phyloP scores from a whole-genome alignment of 495 filamentous ascomycete species.

The Neurospora sp. region DNA sequence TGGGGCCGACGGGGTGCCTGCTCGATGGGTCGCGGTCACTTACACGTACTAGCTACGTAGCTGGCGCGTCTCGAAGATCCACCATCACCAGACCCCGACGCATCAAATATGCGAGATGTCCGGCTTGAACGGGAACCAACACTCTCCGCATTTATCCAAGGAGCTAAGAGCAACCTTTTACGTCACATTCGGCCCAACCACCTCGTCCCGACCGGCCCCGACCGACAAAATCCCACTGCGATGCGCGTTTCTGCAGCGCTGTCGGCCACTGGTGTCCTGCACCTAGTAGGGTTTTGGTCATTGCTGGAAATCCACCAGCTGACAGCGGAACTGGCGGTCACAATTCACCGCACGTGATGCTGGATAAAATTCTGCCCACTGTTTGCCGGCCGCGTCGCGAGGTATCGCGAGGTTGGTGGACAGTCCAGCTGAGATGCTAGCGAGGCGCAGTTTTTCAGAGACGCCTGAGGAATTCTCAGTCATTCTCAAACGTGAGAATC shows the following conservation, averaged over 20 bases:
- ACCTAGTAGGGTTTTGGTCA: not conserved
- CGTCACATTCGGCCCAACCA: not conserved
- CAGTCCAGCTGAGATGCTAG: not conserved
- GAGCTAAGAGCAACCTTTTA: not conserved
- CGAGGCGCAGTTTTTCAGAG: not conserved
- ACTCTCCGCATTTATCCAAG: not conserved
- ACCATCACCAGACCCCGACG: not conserved
- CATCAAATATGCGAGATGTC: not conserved
- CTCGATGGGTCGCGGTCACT: conserved; percentile 36
- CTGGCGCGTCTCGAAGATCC: not conserved
- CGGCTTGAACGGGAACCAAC: not conserved
- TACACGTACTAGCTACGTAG: not conserved
- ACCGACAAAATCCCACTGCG: not conserved
- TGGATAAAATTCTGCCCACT: not conserved
- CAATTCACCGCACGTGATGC: not conserved
- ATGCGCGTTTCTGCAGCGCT: not conserved
- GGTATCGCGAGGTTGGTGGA: not conserved
- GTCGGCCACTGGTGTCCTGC: not conserved
- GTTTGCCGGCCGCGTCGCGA: not conserved
- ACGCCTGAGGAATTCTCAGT: not conserved
- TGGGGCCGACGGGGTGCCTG: conserved; percentile 40
- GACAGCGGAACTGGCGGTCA: not conserved
- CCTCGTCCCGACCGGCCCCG: not conserved
- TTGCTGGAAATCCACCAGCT: not conserved
- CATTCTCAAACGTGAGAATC: not conserved